phyloP scores from a whole-genome alignment of 305 asterid genomes.

The Fraxinus dipetala region DNA sequence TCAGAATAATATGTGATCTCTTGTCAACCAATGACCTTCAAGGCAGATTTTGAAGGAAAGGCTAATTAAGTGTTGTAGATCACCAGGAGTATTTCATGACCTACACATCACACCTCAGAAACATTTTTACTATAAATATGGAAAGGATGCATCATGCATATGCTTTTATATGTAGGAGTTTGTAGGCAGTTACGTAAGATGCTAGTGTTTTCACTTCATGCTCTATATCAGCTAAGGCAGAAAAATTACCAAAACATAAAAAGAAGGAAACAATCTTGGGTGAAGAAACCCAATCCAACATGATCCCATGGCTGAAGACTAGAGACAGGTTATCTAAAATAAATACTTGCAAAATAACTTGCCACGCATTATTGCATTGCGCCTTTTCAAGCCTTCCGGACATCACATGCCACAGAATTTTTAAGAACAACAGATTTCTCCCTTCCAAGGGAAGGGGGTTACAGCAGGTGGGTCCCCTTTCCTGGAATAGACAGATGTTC shows the following conservation, averaged over 20 bases:
- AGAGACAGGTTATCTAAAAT: neutral
- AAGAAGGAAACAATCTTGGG: neutral
- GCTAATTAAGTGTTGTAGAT: neutral
- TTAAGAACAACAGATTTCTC: neutral
- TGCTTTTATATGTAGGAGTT: neutral
- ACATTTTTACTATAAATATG: neutral
- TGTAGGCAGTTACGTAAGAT: neutral
- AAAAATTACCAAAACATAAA: neutral
- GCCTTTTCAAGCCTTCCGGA: slow-evolving; percentile 1
- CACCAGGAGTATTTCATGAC: neutral
- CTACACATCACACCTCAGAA: slow-evolving; percentile 2
- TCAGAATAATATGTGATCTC: neutral
- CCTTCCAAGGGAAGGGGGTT: neutral
- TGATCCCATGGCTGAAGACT: neutral
- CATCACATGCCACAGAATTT: slow-evolving; percentile 3
- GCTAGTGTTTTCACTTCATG: neutral
- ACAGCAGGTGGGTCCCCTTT: neutral
- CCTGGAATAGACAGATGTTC: neutral
- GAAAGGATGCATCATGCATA: neutral
- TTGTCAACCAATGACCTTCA: neutral
- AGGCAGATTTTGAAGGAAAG: neutral
- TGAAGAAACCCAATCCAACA: neutral
- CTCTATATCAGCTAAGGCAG: neutral
- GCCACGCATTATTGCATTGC: neutral
- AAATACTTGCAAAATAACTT: neutral